A percentile compares a stretch with the other conserved stretches of the same genome.
These are phyloP conservation scores for Torrubiella hemipterigena DNA, from an alignment of 2,329 filamentous ascomycete species.

Conservation along the genomic window DNA sequence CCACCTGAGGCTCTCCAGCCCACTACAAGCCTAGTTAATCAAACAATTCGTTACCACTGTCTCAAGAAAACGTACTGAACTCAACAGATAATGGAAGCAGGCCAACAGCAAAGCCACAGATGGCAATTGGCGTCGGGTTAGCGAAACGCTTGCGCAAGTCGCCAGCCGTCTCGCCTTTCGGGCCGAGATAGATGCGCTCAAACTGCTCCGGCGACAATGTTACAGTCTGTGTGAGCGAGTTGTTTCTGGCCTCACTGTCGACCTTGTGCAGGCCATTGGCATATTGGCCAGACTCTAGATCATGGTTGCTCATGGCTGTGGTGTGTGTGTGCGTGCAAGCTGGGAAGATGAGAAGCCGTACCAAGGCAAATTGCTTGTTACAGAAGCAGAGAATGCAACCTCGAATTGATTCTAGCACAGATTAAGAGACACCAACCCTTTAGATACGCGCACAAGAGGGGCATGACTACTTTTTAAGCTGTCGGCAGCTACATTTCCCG, in stretches of 20 bases:
- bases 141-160: slow-evolving; percentile 1
- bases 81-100: slow-evolving; percentile 1
- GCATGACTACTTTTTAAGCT: too few relatives aligned
- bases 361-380: not conserved
- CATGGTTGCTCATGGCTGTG: not conserved
- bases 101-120: not conserved
- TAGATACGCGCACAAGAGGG: too few relatives aligned
- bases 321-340: too few relatives aligned
- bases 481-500: too few relatives aligned
- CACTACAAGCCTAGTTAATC: not conserved
- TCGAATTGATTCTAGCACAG: too few relatives aligned
- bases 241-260: not conserved
- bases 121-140: not conserved
- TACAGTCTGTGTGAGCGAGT: not conserved
- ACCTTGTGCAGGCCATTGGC: not conserved
- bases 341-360: too few relatives aligned
- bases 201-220: slow-evolving; percentile 1
- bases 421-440: too few relatives aligned
- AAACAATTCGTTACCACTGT: too few relatives aligned
- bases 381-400: too few relatives aligned
- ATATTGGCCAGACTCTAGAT: not conserved
- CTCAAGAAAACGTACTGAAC: not conserved
- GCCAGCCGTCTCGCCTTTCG: not conserved
- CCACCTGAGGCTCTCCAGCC: slow-evolving; percentile 1
- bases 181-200: not conserved